A percentile compares a stretch with the other conserved stretches of the same genome.
These are phyloP conservation scores for Saccharomyces hybrid DNA, from an alignment of 1,139 yeast species.

Conservation along the genomic window DNA sequence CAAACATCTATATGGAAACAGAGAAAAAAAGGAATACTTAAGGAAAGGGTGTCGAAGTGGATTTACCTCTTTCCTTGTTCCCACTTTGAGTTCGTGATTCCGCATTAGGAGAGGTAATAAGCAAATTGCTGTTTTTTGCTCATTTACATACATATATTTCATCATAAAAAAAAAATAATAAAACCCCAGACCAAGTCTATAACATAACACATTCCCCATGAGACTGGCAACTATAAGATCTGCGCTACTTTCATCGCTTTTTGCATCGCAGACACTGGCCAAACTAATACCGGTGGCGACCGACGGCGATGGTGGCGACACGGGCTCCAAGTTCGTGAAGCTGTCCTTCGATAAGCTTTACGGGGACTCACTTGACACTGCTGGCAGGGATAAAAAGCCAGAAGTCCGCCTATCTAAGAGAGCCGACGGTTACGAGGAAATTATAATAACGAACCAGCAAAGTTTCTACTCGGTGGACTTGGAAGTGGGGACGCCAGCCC, in stretches of 20 bases:
- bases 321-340: constrained; percentile 5
- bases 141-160: neutral
- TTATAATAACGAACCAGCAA: constrained; percentile 21
- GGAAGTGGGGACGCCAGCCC: constrained; percentile 47
- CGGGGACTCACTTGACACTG: constrained; percentile 7
- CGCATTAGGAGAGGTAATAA: neutral
- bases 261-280: neutral
- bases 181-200: neutral
- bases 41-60: neutral
- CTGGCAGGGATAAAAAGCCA: constrained; percentile 5
- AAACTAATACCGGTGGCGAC: neutral
- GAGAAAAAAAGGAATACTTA: neutral
- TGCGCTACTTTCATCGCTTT: neutral
- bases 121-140: neutral
- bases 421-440: constrained; percentile 14
- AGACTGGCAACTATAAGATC: neutral
- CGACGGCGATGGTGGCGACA: neutral
- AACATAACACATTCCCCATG: neutral
- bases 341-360: constrained; percentile 7
- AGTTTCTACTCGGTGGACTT: constrained; percentile 27
- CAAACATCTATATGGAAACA: neutral
- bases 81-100: neutral
- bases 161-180: neutral
- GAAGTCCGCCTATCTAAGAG: constrained; percentile 10
- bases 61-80: neutral